Conservation (phyloP, 2,329 filamentous ascomycete genomes). For the Exophiala viscosa region DNA sequence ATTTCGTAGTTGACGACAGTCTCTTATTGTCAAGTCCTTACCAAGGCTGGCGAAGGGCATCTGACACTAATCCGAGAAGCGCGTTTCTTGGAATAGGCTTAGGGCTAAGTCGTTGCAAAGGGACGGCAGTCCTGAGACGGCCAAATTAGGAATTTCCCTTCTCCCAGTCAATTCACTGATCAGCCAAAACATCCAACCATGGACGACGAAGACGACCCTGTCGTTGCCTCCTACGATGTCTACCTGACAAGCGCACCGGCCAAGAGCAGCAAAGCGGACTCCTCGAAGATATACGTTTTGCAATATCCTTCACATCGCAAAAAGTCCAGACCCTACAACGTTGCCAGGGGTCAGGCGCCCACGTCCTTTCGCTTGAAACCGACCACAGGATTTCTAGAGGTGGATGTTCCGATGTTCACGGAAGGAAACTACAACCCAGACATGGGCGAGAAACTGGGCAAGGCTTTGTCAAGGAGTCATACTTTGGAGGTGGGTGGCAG, state of each 20-base stretch:
- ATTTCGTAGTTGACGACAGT: no score
- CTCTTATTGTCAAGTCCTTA: no score
- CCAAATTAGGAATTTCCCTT: neutral
- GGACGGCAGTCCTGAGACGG: no score
- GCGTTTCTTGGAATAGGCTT: no score
- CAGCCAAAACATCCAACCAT: neutral
- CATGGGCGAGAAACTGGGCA: slow-evolving; percentile 79
- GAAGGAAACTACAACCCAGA: slow-evolving; percentile 72
- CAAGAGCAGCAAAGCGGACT: neutral
- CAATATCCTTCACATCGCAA: slow-evolving; percentile 78
- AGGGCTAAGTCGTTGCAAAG: no score
- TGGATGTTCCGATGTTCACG: slow-evolving; percentile 81
- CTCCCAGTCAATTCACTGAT: neutral
- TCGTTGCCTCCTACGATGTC: slow-evolving; percentile 74
- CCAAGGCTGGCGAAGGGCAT: no score
- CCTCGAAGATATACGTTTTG: slow-evolving; percentile 66
- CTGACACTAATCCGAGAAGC: no score
- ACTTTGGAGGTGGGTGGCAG: slow-evolving; percentile 59
- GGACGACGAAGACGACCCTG: slow-evolving; percentile 54
- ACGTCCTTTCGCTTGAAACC: slow-evolving; percentile 78
- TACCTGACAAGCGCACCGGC: slow-evolving; percentile 63
- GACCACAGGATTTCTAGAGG: slow-evolving; percentile 76
- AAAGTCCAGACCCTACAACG: slow-evolving; percentile 60
- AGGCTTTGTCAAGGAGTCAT: slow-evolving; percentile 60
- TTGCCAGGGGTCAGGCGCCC: slow-evolving; percentile 55